Base-by-base conservation (phyloP, 352 stramenopile species). In the Phytopythium mirpurense region DNA sequence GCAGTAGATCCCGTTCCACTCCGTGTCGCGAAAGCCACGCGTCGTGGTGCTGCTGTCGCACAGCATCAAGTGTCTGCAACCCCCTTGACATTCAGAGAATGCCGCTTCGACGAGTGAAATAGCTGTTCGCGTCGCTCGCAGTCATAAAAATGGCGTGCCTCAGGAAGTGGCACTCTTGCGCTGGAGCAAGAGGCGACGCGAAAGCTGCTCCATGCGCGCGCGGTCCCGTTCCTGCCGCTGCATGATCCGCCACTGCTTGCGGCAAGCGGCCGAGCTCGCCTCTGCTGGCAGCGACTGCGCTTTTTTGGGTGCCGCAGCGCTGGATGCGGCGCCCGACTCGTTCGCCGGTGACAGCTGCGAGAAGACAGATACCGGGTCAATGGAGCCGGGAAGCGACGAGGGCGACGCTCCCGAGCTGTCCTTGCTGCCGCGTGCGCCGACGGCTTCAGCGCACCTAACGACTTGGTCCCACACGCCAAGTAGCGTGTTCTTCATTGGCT, bases 151-250 rank as follows among this genome's bases (percentile, higher is more conserved):
- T 82, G 19, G 9, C 29, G 29, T 32, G 9, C 29, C 11, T 82
- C 45, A 87, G 1, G 44, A 62, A 16, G 59, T 65, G 44, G 73
- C 55, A 42, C 75, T 84, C 68, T 81, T 83, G 23, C 76, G 66
- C 49, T 81, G 68, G 21, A 68, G 54, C 9, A 86, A 2, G 21
- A 90, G 57, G 8, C 67, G 64, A 27, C 73, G 64, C 10, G 62
- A 57, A 7, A 90, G 61, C 12, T 74, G 51, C 50, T 88, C 67
- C 45, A 74, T 77, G 9, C 66, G 70, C 37, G 75, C 51, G 21
- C 66, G 74, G 61, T 92, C 78, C 40, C 78, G 78, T 51, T 89
- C 81, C 59, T 92, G 81, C 2, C 84, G 63, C 31, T 82, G 66
- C 23, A 90, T 27, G n/a, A 67, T 64, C 15, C 73, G 69, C 60